These are phyloP conservation scores for Aspergillus sp. DNA, from an alignment of 2,329 filamentous ascomycete species.

Conservation along the genomic window DNA sequence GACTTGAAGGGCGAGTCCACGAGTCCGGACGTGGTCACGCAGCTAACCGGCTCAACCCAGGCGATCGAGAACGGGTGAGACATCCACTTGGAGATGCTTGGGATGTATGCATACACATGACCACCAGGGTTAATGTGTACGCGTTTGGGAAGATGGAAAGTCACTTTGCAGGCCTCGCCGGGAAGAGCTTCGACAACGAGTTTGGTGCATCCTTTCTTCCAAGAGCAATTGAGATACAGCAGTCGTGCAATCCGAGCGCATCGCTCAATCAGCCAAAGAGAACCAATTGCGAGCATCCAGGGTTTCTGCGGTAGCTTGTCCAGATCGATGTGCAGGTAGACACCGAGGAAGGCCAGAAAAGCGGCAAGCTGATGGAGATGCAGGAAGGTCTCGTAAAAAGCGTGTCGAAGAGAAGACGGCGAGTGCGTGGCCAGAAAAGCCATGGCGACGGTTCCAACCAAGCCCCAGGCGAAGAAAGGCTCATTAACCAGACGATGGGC, in stretches of 20 bases:
- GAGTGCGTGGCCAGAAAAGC: conserved; percentile 44
- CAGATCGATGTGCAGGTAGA: conserved; percentile 45
- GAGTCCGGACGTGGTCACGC: conserved; percentile 22
- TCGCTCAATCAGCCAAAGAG: conserved; percentile 45
- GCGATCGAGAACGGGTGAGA: conserved; percentile 51
- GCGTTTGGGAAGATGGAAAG: conserved; percentile 57
- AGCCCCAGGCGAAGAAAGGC: conserved; percentile 46
- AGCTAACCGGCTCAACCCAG: conserved; percentile 41
- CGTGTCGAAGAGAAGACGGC: conserved; percentile 45
- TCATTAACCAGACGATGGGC: conserved; percentile 32
- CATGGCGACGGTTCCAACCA: conserved; percentile 45
- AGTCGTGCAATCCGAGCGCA: conserved; percentile 50
- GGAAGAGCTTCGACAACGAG: conserved; percentile 60
- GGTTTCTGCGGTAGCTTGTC: conserved; percentile 43
- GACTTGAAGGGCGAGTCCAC: conserved; percentile 17
- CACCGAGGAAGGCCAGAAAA: conserved; percentile 43
- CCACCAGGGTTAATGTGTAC: conserved; percentile 56
- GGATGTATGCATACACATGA: conserved; percentile 63
- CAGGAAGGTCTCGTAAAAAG: conserved; percentile 49
- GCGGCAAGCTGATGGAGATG: conserved; percentile 49
- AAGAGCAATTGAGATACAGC: conserved; percentile 54
- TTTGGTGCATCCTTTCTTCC: conserved; percentile 48
- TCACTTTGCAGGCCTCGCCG: conserved; percentile 60
- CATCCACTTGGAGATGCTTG: conserved; percentile 48
- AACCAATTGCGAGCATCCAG: conserved; percentile 38